Percentiles rank a stretch among this genome's conserved stretches.
phyloP scores from a whole-genome alignment of 371 early-diverging fungal species.

The Mortierella sp. region DNA sequence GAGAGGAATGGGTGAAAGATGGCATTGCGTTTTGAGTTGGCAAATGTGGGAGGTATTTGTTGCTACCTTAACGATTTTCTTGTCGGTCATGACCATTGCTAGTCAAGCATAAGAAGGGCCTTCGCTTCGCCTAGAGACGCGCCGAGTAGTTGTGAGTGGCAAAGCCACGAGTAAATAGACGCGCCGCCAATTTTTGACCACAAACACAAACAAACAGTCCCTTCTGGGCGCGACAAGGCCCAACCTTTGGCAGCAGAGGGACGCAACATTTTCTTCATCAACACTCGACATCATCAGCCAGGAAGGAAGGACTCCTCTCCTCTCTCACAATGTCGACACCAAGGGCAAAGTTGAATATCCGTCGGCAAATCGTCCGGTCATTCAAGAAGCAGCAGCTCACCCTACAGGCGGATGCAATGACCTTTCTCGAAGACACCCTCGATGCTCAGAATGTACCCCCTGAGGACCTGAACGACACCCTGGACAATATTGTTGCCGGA shows the following conservation, averaged over 20 bases:
- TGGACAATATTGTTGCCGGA: constrained; percentile 51
- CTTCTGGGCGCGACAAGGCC: too few species aligned
- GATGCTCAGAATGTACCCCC: constrained; percentile 44
- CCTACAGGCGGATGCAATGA: constrained; percentile 51
- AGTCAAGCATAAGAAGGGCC: background rate
- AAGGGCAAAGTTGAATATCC: constrained; percentile 40
- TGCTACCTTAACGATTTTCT: background rate
- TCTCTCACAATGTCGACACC: constrained; percentile 36
- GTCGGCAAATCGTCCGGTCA: constrained; percentile 48
- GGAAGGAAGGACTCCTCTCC: background rate
- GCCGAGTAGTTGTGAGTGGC: background rate
- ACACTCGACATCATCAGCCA: background rate
- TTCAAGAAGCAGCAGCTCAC: constrained; percentile 58
- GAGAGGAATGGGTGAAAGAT: background rate
- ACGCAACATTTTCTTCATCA: background rate
- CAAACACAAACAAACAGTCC: constrained; percentile 14
- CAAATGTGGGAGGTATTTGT: background rate
- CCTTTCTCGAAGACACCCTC: constrained; percentile 47
- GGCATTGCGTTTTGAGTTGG: background rate
- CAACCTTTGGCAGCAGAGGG: background rate
- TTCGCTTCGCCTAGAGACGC: background rate
- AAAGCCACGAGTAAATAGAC: constrained; percentile 7
- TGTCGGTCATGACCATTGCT: background rate
- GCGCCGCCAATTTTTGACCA: constrained; percentile 7
- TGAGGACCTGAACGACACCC: constrained; percentile 53